Conservation (phyloP, 2,329 filamentous ascomycete species). For the Calonectria hongkongensis region DNA sequence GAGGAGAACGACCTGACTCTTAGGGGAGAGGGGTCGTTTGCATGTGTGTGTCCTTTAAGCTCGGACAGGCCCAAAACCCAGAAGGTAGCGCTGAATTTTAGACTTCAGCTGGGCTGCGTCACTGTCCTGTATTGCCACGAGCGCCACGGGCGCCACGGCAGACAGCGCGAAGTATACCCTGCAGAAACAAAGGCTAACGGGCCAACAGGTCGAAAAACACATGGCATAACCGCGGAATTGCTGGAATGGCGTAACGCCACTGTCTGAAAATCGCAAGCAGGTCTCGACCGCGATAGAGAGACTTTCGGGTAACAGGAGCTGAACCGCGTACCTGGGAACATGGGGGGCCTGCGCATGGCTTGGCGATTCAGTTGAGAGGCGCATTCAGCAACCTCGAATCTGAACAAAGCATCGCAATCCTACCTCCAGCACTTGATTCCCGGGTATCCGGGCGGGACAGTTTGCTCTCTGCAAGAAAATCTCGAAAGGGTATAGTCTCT, state of each 20-base stretch:
- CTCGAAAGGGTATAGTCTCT: not conserved
- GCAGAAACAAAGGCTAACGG: not conserved
- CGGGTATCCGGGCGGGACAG: not conserved
- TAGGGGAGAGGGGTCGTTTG: not conserved
- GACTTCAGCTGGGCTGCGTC: not conserved
- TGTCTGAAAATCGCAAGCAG: not conserved
- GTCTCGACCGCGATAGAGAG: not conserved
- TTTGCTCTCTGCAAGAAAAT: not conserved
- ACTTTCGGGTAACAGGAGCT: not conserved
- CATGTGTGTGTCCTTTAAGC: not conserved
- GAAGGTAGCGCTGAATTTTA: not conserved
- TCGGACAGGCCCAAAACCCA: not conserved
- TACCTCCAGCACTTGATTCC: not conserved
- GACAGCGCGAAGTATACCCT: conserved; percentile 8
- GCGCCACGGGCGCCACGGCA: conserved; percentile 6
- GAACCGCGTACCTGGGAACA: not conserved
- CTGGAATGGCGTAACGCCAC: not conserved
- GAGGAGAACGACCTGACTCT: not conserved
- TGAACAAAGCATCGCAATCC: no score
- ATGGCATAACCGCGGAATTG: not conserved
- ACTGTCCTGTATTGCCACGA: conserved; percentile 3
- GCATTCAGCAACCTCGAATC: no score
- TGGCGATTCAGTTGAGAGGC: no score
- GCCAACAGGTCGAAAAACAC: not conserved
- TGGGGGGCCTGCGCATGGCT: not conserved